Conservation (phyloP, 2,329 filamentous ascomycete genomes). For the Epichloe bromicola region DNA sequence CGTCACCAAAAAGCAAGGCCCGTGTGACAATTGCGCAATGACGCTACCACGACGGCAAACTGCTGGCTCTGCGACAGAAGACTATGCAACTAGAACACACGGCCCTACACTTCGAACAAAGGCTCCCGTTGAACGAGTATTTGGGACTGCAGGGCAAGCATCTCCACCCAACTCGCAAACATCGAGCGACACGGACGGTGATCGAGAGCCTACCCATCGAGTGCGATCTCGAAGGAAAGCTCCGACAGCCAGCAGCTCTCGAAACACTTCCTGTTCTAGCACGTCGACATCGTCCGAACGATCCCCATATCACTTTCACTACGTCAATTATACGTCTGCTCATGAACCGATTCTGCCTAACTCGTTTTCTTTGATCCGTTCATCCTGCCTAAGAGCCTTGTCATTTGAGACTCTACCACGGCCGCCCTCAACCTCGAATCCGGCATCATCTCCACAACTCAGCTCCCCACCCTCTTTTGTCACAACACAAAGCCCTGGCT, state of each 20-base stretch:
- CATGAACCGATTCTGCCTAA: constrained; percentile 48
- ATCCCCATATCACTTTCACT: constrained; percentile 45
- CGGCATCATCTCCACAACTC: constrained; percentile 22
- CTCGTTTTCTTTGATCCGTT: constrained; percentile 55
- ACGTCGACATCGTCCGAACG: constrained; percentile 34
- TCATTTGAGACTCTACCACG: constrained; percentile 54
- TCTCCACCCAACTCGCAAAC: constrained; percentile 41
- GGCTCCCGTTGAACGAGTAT: constrained; percentile 46
- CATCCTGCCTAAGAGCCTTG: constrained; percentile 52
- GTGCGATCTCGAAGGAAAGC: constrained; percentile 28
- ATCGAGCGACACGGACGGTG: constrained; percentile 38
- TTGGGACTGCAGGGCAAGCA: constrained; percentile 30
- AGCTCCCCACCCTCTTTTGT: constrained; percentile 35
- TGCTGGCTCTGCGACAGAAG: constrained; percentile 13
- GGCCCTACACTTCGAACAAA: constrained; percentile 47
- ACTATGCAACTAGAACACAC: constrained; percentile 25
- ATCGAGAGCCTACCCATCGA: constrained; percentile 29
- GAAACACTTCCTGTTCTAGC: constrained; percentile 39
- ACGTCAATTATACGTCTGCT: constrained; percentile 54
- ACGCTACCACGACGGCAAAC: constrained; percentile 38
- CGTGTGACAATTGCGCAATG: constrained; percentile 57
- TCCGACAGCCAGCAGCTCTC: constrained; percentile 28
- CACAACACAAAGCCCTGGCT: constrained; percentile 39
- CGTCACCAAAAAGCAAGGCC: constrained; percentile 49
- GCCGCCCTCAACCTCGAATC: constrained; percentile 30